Percentiles rank a stretch among this genome's conserved stretches.
Conservation (phyloP, 208 protist species). For the Jaenimonas drosophilae region DNA sequence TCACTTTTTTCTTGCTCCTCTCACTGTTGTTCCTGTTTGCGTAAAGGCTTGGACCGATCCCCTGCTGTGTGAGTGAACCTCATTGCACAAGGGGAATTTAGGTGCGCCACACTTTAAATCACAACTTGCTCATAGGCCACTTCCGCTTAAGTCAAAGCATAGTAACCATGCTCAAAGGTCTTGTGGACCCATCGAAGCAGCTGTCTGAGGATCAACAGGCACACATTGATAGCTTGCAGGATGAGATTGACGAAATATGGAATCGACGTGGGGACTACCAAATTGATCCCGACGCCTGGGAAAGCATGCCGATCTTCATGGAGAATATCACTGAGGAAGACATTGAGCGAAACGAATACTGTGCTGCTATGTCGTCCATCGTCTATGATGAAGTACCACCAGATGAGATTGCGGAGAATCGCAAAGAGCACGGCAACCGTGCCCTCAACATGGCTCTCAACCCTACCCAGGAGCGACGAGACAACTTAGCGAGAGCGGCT, state of each 20-base stretch:
- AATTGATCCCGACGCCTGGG: slow-evolving; percentile 79
- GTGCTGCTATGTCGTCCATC: slow-evolving; percentile 67
- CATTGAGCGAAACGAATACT: slow-evolving; percentile 62
- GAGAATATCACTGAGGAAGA: slow-evolving; percentile 79
- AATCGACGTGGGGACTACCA: slow-evolving; percentile 75
- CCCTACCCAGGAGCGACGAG: slow-evolving; percentile 52
- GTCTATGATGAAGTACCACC: slow-evolving; percentile 80
- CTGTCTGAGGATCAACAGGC: slow-evolving; percentile 46
- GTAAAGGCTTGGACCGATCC: too few relatives aligned
- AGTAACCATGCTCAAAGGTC: slow-evolving; percentile 19
- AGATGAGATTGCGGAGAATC: slow-evolving; percentile 75
- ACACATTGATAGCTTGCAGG: slow-evolving; percentile 66
- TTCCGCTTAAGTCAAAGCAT: neutral
- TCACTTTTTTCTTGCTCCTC: too few relatives aligned
- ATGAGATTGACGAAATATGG: slow-evolving; percentile 84
- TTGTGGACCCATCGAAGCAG: slow-evolving; percentile 19
- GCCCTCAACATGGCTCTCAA: slow-evolving; percentile 70
- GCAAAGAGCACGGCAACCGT: slow-evolving; percentile 80
- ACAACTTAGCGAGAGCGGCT: slow-evolving; percentile 73
- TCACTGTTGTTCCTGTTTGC: too few relatives aligned
- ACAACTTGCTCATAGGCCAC: neutral
- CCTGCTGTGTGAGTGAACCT: too few relatives aligned
- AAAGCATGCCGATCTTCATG: slow-evolving; percentile 87
- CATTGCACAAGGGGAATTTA: too few relatives aligned
- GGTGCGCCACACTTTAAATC: too few relatives aligned